Evolutionary conservation across 2,329 filamentous ascomycete species (phyloP).

Genomic region (Colletotrichum orbiculare): DNA sequence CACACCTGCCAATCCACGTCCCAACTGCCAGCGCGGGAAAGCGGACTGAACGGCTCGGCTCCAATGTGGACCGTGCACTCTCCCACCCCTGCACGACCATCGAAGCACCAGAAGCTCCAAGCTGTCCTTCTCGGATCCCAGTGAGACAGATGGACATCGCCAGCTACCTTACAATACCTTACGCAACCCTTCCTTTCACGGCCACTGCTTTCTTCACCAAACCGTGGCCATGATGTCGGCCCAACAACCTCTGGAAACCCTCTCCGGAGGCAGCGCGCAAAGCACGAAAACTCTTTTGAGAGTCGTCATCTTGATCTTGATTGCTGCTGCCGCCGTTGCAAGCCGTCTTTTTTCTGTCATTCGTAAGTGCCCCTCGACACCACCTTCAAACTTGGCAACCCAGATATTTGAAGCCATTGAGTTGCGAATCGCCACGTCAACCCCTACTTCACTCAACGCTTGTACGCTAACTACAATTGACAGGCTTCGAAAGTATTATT

Average conservation of each 20-base stretch:
- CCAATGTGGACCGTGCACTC: conserved; percentile 28
- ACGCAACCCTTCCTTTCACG: conserved; percentile 36
- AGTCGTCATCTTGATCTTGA: conserved; percentile 89
- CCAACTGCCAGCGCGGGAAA: conserved; percentile 7
- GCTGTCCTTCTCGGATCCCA: conserved; percentile 52
- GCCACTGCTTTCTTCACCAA: conserved; percentile 37
- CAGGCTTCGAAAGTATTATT: conserved; percentile 98
- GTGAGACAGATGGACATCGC: conserved; percentile 34
- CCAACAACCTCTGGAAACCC: conserved; percentile 58
- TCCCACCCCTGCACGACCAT: conserved; percentile 29
- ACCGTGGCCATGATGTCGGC: conserved; percentile 57
- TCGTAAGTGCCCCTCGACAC: conserved; percentile 68
- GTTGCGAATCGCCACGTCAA: not conserved
- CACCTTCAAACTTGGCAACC: conserved; percentile 2
- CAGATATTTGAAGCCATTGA: conserved; percentile 20
- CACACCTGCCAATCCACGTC: conserved; percentile 3
- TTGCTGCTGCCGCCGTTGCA: conserved; percentile 90
- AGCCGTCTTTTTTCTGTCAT: conserved; percentile 99
- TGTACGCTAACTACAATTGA: conserved; percentile 44
- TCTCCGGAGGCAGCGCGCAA: conserved; percentile 82
- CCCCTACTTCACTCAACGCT: not conserved
- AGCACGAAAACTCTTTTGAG: conserved; percentile 88
- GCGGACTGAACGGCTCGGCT: conserved; percentile 26
- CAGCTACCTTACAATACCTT: conserved; percentile 33
- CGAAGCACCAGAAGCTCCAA: conserved; percentile 52